Evolutionary conservation across 1,139 yeast species (phyloP).

Genomic region (Kodamaea arcana): DNA sequence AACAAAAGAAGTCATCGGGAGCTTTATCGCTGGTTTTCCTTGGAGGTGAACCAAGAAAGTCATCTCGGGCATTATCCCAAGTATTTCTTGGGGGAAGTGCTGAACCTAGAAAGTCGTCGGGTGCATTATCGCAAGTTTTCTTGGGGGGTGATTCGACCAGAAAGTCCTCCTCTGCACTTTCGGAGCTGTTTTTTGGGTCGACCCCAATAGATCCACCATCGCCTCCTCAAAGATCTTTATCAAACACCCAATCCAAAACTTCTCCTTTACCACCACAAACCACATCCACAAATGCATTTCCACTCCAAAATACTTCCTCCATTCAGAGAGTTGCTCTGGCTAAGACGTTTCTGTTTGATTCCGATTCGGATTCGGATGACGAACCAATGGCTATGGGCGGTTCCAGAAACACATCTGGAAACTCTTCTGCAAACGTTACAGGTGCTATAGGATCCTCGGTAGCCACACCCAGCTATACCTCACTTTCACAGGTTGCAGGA

Average conservation of each 20-base stretch:
- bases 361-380: conserved; percentile 27
- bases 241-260: conserved; percentile 31
- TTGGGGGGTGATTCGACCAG: conserved; percentile 18
- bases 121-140: conserved; percentile 31
- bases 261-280: conserved; percentile 46
- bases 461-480: conserved; percentile 29
- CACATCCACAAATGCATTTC: conserved; percentile 42
- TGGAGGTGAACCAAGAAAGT: conserved; percentile 15
- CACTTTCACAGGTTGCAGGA: conserved; percentile 53
- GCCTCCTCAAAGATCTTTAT: conserved; percentile 12
- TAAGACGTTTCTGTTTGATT: conserved; percentile 29
- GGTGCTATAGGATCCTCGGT: not conserved
- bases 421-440: not conserved
- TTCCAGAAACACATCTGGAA: conserved; percentile 12
- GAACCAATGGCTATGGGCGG: conserved; percentile 12
- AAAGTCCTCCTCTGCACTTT: conserved; percentile 8
- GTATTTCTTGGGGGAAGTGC: conserved; percentile 23
- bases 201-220: not conserved
- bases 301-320: conserved; percentile 15
- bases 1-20: conserved; percentile 40
- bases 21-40: conserved; percentile 34
- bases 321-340: conserved; percentile 8
- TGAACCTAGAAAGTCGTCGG: conserved; percentile 40
- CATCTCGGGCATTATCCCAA: conserved; percentile 16
- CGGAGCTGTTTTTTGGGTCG: conserved; percentile 6